A percentile compares a stretch with the other conserved stretches of the same genome.
phyloP scores from a whole-genome alignment of 371 early-diverging fungal species.

The Mortierella sp. region DNA sequence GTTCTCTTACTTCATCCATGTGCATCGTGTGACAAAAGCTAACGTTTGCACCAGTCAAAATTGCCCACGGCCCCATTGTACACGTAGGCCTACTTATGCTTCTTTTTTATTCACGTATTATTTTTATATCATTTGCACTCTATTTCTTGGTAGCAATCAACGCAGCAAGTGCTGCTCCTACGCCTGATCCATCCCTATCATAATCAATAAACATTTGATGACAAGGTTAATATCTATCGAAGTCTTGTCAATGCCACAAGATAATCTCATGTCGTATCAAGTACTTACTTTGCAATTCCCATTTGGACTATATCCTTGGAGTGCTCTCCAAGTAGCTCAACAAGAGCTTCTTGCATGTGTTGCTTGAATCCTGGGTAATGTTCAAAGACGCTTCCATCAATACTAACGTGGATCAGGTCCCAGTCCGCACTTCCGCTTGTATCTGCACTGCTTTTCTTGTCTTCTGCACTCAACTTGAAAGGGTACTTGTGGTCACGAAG shows the following conservation, averaged over 20 bases:
- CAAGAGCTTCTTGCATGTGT: constrained; percentile 68
- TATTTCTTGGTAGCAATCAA: constrained; percentile 37
- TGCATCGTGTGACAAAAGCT: not conserved
- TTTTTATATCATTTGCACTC: not conserved
- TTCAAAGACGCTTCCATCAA: constrained; percentile 95
- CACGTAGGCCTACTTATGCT: not conserved
- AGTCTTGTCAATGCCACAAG: no score
- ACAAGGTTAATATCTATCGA: not conserved
- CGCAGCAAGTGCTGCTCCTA: constrained; percentile 58
- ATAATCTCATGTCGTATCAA: not conserved
- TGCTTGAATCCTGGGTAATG: constrained; percentile 91
- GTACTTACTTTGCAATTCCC: constrained; percentile 35
- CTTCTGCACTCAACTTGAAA: constrained; percentile 10
- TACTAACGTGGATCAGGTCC: constrained; percentile 78
- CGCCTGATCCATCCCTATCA: constrained; percentile 56
- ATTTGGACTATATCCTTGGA: constrained; percentile 40
- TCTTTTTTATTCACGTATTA: constrained; percentile 3
- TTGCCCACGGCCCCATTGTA: not conserved
- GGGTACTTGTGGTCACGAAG: constrained; percentile 17
- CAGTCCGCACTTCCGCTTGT: not conserved
- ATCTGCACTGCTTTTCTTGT: not conserved
- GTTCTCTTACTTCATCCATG: no score
- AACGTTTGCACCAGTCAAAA: not conserved
- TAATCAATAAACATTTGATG: not conserved
- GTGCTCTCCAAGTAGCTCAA: constrained; percentile 26